These are phyloP conservation scores for Schwanniomyces polymorphus DNA, from an alignment of 805 yeast species.

Conservation along the genomic window DNA sequence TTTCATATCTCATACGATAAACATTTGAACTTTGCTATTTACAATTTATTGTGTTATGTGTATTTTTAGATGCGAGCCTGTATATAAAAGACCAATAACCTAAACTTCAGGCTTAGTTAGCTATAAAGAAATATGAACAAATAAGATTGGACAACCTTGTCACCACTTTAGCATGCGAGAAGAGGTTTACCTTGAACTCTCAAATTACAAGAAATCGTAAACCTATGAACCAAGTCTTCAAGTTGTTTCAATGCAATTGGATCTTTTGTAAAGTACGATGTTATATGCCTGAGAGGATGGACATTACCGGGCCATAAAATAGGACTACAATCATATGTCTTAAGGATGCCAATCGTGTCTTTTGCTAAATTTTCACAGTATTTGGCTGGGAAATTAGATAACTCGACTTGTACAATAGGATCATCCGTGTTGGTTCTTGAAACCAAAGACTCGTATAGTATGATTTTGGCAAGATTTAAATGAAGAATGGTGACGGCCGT, in stretches of 20 bases:
- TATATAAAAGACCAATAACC: background rate
- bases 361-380: constrained; percentile 26
- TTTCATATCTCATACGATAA: background rate
- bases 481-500: constrained; percentile 33
- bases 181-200: constrained; percentile 4
- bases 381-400: constrained; percentile 22
- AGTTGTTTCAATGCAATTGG: constrained; percentile 16
- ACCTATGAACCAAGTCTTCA: constrained; percentile 18
- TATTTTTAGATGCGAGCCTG: background rate
- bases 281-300: constrained; percentile 31
- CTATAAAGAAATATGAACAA: too few species aligned
- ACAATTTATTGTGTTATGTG: background rate
- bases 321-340: constrained; percentile 33
- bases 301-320: constrained; percentile 35
- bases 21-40: background rate
- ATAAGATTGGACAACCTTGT: background rate
- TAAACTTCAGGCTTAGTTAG: too few species aligned
- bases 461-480: constrained; percentile 27
- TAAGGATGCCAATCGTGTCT: constrained; percentile 38
- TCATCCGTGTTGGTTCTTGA: constrained; percentile 14
- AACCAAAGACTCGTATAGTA: constrained; percentile 27
- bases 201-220: constrained; percentile 11
- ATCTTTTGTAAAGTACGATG: constrained; percentile 22
- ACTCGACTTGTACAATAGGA: constrained; percentile 16
- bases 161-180: background rate